A percentile compares a stretch with the other conserved stretches of the same genome.
These are phyloP conservation scores for Schwanniomyces yamadae DNA, from an alignment of 805 yeast species.

Conservation along the genomic window DNA sequence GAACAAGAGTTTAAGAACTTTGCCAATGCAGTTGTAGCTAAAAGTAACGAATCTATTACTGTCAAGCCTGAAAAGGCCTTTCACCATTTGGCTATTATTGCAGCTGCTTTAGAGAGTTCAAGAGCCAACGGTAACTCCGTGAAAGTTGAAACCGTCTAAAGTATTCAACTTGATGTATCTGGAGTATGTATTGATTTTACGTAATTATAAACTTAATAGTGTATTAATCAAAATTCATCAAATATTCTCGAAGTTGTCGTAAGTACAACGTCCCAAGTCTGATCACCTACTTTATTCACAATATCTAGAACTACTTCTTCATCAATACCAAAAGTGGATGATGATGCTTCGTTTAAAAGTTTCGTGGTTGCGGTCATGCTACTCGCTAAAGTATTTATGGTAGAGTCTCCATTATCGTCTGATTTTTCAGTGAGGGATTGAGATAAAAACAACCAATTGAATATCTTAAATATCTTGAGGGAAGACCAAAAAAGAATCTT, in stretches of 20 bases:
- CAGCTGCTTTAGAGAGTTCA: conserved; percentile 78
- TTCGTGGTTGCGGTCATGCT: background rate
- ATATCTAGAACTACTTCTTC: conserved; percentile 8
- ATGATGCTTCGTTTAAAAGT: background rate
- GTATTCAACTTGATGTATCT: background rate
- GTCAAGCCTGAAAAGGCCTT: conserved; percentile 77
- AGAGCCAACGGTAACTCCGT: conserved; percentile 50
- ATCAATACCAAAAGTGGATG: conserved; percentile 1
- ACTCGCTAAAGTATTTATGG: conserved; percentile 1
- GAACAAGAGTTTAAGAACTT: conserved; percentile 49
- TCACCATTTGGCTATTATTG: conserved; percentile 91
- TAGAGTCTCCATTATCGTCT: background rate
- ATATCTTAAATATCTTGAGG: conserved; percentile 32
- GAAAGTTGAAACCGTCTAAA: conserved; percentile 37
- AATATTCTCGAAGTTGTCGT: conserved; percentile 5
- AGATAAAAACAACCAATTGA: conserved; percentile 17
- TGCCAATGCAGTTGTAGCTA: conserved; percentile 56
- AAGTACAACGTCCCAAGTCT: conserved; percentile 6
- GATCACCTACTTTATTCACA: background rate
- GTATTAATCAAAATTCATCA: conserved; percentile 11
- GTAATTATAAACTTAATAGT: background rate
- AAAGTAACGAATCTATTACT: conserved; percentile 56
- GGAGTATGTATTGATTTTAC: background rate
- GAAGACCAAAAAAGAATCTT: conserved; percentile 46
- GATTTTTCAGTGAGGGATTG: background rate